Evolutionary conservation across 768 basidiomycete genomes (phyloP), one percentile per base, ranked within the genome.

Genomic region (Trametes maxima): DNA sequence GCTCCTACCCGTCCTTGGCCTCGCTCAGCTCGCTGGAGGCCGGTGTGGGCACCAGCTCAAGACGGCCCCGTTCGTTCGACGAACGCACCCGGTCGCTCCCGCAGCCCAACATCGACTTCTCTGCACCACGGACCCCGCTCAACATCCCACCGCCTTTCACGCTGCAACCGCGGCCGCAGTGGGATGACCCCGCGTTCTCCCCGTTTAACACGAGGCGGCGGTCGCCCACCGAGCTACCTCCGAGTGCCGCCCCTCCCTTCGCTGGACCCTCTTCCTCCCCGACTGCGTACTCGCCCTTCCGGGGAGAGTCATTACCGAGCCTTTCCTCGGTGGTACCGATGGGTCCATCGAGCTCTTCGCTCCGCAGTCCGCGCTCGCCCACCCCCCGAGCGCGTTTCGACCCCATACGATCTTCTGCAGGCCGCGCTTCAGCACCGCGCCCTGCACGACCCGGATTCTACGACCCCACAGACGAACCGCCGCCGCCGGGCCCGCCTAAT

Each of bases 131-230:
- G 11, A 55, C 67, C 14, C 47, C 57, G 36, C 63, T 62, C 19
- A 64, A 57, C 54, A 70, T 82, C 40, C 75, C 81, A 0, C 80
- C 87, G 16, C 89, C 88, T 2, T 88, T 84, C 68, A 82, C 85
- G 11, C 74, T 90, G 3, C 85, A 89, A 69, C 89, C 88, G 2
- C 76, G 74, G 54, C 88, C 87, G 1, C 86, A 84, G 53, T 89
- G 88, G 87, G 83, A 86, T 71, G 78, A 63, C 75, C 75, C 60
- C 66, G 74, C 65, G 62, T 79, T 70, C 58, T 72, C 70, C 22
- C 70, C 70, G 19, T 72, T 62, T 40, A 58, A 58, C 61, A 54
- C 60, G 53, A 74, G 49, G 67, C 73, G 33, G 67, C 72, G 63
- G 43, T 57, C 61, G 39, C 46, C 59, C 24, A 48, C 59, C 17